Evolutionary conservation across 176 grass and related monocot species (phyloP).

Genomic region (Ensete glaucum): DNA sequence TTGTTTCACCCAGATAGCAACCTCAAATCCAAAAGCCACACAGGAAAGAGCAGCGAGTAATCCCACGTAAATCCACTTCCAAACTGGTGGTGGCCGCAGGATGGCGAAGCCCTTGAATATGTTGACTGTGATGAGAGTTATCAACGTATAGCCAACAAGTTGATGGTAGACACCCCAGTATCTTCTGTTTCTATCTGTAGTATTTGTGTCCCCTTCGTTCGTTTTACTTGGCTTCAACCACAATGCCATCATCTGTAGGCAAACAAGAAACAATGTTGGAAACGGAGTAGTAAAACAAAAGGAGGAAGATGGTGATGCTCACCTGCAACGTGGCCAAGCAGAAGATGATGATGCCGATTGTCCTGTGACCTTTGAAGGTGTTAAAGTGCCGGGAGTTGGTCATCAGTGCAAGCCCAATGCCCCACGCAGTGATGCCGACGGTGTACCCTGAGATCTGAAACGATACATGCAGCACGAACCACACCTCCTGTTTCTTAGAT

Average conservation of each 20-base stretch:
- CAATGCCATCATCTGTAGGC: constrained; percentile 5
- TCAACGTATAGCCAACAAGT: neutral
- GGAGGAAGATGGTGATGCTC: neutral
- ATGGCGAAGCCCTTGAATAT: constrained; percentile 15
- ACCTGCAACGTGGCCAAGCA: neutral
- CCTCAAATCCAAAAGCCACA: neutral
- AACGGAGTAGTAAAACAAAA: neutral
- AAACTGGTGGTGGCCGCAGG: neutral
- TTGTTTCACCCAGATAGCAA: neutral
- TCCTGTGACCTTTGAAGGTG: neutral
- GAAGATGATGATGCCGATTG: neutral
- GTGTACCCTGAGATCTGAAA: neutral
- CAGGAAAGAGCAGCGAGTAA: neutral
- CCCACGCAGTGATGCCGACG: neutral
- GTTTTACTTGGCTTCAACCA: neutral
- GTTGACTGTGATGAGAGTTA: neutral
- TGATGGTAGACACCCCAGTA: constrained; percentile 6
- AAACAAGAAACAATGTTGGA: neutral
- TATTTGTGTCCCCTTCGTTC: neutral
- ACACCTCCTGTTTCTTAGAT: neutral
- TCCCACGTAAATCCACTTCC: constrained; percentile 4
- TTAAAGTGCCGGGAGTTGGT: neutral
- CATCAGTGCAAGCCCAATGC: neutral
- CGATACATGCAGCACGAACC: neutral
- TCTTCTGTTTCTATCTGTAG: neutral